A percentile compares a stretch with the other conserved stretches of the same genome.
Conservation (phyloP, 2,329 filamentous ascomycete species). For the Ceratocystis papillata region DNA sequence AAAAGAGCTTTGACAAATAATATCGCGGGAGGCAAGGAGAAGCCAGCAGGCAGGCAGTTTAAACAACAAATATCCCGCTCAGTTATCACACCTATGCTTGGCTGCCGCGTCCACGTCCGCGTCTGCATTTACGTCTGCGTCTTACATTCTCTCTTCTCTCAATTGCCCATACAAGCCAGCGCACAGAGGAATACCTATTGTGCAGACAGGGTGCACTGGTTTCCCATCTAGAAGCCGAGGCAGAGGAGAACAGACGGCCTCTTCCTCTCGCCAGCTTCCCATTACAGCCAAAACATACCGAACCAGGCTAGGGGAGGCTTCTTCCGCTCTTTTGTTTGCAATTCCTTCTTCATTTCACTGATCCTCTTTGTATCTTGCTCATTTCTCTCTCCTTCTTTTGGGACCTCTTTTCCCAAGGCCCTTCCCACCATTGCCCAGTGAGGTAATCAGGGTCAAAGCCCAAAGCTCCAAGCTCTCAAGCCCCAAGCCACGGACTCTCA, state of each 20-base stretch:
- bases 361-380: not conserved
- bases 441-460: slow-evolving; percentile 6
- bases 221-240: not conserved
- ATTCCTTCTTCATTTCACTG: no score
- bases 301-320: not conserved
- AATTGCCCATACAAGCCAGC: no score
- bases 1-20: not conserved
- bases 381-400: not conserved
- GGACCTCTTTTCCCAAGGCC: not conserved
- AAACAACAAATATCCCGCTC: no score
- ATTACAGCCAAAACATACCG: not conserved
- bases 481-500: not conserved
- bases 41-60: not conserved
- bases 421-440: not conserved
- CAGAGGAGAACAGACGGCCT: not conserved
- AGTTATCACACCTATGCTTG: no score
- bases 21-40: not conserved
- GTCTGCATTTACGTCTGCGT: no score
- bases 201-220: not conserved
- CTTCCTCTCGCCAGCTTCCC: not conserved
- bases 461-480: not conserved
- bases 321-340: slow-evolving; percentile 1
- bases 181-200: no score
- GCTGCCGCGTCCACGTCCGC: no score
- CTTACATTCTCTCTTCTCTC: no score